Conservation (phyloP, 2,329 filamentous ascomycete species). For the Lachnellula hyalina region DNA sequence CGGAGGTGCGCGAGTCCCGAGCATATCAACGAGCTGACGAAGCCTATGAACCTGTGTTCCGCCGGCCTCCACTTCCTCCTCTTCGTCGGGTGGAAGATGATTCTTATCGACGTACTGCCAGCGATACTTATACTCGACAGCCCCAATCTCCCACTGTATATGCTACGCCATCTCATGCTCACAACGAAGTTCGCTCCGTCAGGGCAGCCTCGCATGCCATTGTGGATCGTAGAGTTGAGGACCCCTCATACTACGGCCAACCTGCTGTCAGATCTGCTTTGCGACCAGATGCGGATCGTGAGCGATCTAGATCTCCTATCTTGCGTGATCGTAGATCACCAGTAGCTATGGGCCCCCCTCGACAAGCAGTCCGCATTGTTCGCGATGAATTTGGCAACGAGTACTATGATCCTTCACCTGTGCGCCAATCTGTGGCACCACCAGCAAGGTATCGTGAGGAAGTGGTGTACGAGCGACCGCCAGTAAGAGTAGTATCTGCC, state of each 20-base stretch:
- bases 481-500: slow-evolving; percentile 24
- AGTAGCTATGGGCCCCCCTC: slow-evolving; percentile 43
- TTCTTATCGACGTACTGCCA: slow-evolving; percentile 21
- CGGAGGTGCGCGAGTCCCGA: slow-evolving; percentile 16
- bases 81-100: slow-evolving; percentile 26
- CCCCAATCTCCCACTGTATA: slow-evolving; percentile 25
- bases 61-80: slow-evolving; percentile 18
- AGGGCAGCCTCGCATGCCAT: slow-evolving; percentile 25
- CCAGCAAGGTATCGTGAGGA: slow-evolving; percentile 46
- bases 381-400: slow-evolving; percentile 79
- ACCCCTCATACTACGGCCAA: slow-evolving; percentile 41
- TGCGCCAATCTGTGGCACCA: slow-evolving; percentile 50
- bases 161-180: slow-evolving; percentile 22
- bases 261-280: slow-evolving; percentile 42
- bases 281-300: slow-evolving; percentile 44
- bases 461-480: slow-evolving; percentile 58
- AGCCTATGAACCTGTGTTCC: slow-evolving; percentile 21
- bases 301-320: slow-evolving; percentile 44
- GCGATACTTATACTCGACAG: slow-evolving; percentile 19
- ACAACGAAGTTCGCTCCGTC: slow-evolving; percentile 19
- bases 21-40: slow-evolving; percentile 22
- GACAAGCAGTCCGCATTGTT: slow-evolving; percentile 59
- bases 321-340: slow-evolving; percentile 41
- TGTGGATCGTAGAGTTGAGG: slow-evolving; percentile 25
- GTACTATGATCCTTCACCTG: slow-evolving; percentile 58